These are phyloP conservation scores for Rhizoclosmatium sp. DNA, from an alignment of 192 early-diverging fungal genomes.

Conservation along the genomic window DNA sequence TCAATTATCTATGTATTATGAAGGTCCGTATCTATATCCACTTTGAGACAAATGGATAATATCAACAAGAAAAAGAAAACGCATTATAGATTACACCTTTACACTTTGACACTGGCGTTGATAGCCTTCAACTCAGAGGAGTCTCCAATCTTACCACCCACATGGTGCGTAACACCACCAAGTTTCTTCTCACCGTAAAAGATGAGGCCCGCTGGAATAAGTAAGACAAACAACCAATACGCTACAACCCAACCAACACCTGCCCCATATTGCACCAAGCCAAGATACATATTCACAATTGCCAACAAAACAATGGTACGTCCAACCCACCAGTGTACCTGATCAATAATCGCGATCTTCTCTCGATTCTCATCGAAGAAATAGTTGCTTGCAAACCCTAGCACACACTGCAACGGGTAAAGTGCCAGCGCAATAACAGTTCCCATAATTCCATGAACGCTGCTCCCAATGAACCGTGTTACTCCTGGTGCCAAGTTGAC, in stretches of 20 bases:
- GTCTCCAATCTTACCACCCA: neutral
- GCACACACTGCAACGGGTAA: slow-evolving; percentile 42
- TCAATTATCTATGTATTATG: too few species aligned
- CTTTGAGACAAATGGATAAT: too few species aligned
- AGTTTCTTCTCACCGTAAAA: neutral
- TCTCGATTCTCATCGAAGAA: slow-evolving; percentile 35
- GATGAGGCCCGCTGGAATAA: neutral
- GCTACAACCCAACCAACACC: neutral
- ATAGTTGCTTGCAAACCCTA: slow-evolving; percentile 47
- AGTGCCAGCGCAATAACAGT: slow-evolving; percentile 17
- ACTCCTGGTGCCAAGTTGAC: slow-evolving; percentile 6
- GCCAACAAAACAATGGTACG: slow-evolving; percentile 45
- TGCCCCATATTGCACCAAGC: slow-evolving; percentile 24
- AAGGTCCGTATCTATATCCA: too few species aligned
- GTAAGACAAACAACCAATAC: slow-evolving; percentile 10
- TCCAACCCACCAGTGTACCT: slow-evolving; percentile 59
- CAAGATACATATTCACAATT: slow-evolving; percentile 50
- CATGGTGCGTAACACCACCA: slow-evolving; percentile 13
- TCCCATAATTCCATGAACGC: slow-evolving; percentile 22
- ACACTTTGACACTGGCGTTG: too few species aligned
- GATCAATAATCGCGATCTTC: slow-evolving; percentile 55
- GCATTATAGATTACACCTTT: too few species aligned
- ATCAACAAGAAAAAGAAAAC: too few species aligned
- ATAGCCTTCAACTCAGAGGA: too few species aligned
- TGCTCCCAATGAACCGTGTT: slow-evolving; percentile 20